phyloP scores from a whole-genome alignment of 305 asterid species.

The Rubia balearica region DNA sequence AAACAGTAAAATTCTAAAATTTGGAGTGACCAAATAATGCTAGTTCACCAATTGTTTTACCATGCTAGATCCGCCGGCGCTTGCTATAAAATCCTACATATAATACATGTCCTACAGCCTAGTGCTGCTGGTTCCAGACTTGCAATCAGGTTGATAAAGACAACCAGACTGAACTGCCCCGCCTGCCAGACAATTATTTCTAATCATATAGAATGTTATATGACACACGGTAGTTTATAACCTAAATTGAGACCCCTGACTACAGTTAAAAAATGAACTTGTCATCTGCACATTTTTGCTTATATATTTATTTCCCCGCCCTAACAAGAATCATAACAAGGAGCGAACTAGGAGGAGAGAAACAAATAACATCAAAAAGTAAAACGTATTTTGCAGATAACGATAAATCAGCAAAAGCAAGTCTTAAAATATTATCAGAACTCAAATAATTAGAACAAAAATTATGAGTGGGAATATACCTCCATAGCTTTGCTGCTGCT shows the following conservation, averaged over 20 bases:
- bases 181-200: background rate
- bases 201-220: background rate
- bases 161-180: background rate
- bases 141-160: no score
- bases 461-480: slow-evolving; percentile 34
- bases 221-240: no score
- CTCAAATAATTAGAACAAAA: background rate
- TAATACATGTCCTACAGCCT: background rate
- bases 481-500: slow-evolving; percentile 67
- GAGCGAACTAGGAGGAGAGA: background rate
- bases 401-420: no score
- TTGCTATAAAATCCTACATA: background rate
- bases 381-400: background rate
- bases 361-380: background rate
- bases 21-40: no score
- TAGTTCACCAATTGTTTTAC: no score
- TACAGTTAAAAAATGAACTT: background rate
- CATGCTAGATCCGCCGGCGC: no score
- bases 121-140: background rate
- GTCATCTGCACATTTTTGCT: background rate
- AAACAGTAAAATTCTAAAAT: no score
- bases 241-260: background rate
- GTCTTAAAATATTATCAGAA: background rate
- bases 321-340: background rate
- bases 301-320: background rate